These are phyloP conservation scores for Omphalotus guepiniiformis DNA, from an alignment of 768 basidiomycete species.

Conservation along the genomic window DNA sequence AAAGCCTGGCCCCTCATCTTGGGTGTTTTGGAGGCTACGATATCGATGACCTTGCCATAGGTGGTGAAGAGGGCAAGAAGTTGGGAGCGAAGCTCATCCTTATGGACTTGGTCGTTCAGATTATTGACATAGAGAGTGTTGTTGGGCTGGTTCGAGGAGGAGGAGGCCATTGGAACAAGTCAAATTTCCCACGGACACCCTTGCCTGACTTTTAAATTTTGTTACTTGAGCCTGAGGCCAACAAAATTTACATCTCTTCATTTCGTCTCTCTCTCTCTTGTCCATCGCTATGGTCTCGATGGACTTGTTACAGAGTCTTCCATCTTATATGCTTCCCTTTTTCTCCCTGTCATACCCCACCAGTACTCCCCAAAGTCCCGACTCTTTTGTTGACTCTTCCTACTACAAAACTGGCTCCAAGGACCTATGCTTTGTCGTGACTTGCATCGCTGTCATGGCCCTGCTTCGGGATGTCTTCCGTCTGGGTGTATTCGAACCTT, in stretches of 20 bases:
- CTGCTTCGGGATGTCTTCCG: conserved; percentile 76
- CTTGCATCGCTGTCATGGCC: conserved; percentile 87
- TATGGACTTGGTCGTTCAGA: conserved; percentile 89
- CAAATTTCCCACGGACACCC: conserved; percentile 6
- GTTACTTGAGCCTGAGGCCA: background rate
- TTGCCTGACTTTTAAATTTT: background rate
- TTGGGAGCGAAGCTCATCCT: conserved; percentile 79
- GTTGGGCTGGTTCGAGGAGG: conserved; percentile 65
- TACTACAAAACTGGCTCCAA: conserved; percentile 72
- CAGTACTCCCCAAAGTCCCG: conserved; percentile 47
- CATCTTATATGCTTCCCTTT: conserved; percentile 60
- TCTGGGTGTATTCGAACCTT: conserved; percentile 70
- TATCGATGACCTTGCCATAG: conserved; percentile 90
- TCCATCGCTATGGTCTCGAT: background rate
- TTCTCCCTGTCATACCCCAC: conserved; percentile 70
- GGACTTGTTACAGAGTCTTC: conserved; percentile 29
- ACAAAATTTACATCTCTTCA: no score
- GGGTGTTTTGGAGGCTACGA: conserved; percentile 81
- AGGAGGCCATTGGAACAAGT: background rate
- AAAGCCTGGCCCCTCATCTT: conserved; percentile 95
- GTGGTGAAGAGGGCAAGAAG: conserved; percentile 89
- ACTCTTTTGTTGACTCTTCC: conserved; percentile 66
- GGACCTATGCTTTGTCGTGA: conserved; percentile 76
- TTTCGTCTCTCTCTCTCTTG: no score
- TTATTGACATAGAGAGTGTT: conserved; percentile 90